Percentiles rank a stretch among this genome's conserved stretches.
Conservation (phyloP, 495 filamentous ascomycete species). For the Penicillium taxi region DNA sequence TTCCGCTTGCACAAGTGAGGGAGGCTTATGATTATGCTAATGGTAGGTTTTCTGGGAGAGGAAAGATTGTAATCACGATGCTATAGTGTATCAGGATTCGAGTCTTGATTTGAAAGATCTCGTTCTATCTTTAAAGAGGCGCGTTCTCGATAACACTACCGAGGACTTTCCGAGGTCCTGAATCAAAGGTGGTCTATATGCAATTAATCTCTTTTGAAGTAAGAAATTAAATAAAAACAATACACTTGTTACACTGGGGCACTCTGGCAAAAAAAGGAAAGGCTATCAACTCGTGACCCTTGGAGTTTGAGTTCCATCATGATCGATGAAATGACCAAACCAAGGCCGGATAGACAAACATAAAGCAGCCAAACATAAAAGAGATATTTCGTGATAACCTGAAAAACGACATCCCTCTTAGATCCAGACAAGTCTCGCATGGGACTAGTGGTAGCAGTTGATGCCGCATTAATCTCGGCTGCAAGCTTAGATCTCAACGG, state of each 20-base stretch:
- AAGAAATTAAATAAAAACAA: too few relatives aligned
- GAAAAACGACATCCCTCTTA: neutral
- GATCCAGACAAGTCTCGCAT: neutral
- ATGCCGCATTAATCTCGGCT: conserved; percentile 1
- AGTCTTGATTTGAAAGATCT: too few relatives aligned
- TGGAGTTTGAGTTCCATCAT: neutral
- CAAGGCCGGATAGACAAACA: neutral
- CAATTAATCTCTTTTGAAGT: too few relatives aligned
- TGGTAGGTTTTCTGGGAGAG: conserved; percentile 16
- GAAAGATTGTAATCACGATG: conserved; percentile 19
- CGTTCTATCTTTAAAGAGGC: too few relatives aligned
- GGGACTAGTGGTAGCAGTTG: conserved; percentile 1
- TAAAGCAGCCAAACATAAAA: conserved; percentile 5
- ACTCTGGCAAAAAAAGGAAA: too few relatives aligned
- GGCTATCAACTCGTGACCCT: neutral
- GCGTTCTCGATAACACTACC: too few relatives aligned
- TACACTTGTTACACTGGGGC: too few relatives aligned
- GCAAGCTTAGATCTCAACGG: neutral
- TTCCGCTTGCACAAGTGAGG: conserved; percentile 13
- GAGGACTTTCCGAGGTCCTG: too few relatives aligned
- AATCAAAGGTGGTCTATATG: too few relatives aligned
- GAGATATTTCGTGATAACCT: conserved; percentile 2
- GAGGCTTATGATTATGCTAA: conserved; percentile 30
- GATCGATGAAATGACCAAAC: conserved; percentile 1
- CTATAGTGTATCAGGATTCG: too few relatives aligned